These are phyloP conservation scores for Fusarium albosuccineum DNA, from an alignment of 2,329 filamentous ascomycete genomes.

Conservation along the genomic window DNA sequence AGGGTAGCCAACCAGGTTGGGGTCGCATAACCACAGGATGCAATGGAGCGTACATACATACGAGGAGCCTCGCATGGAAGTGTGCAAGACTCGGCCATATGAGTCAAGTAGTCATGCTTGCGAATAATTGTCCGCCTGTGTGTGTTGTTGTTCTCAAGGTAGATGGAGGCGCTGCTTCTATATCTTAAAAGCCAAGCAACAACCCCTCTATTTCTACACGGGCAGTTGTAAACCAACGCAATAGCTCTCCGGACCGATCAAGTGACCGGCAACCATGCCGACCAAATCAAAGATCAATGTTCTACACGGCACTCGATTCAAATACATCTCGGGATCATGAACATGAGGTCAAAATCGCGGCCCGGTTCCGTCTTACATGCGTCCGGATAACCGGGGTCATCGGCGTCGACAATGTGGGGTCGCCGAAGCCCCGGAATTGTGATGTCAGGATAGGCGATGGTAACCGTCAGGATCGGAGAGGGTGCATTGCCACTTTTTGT, in stretches of 20 bases:
- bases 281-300: not conserved
- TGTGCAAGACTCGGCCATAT: no score
- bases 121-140: no score
- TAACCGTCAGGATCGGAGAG: constrained; percentile 13
- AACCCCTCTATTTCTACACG: not conserved
- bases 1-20: no score
- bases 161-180: not conserved
- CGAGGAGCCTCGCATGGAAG: no score
- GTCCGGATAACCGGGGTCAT: constrained; percentile 25
- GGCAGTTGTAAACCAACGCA: constrained; percentile 10
- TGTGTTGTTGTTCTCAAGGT: no score
- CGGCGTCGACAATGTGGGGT: constrained; percentile 22
- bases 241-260: not conserved
- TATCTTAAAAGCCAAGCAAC: not conserved
- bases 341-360: constrained; percentile 16
- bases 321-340: not conserved
- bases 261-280: constrained; percentile 5
- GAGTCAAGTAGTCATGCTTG: no score
- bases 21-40: no score
- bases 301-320: not conserved
- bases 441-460: constrained; percentile 40
- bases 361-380: constrained; percentile 33
- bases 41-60: no score
- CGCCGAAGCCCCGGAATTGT: constrained; percentile 27
- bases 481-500: constrained; percentile 38